Evolutionary conservation across 345 rosid species (phyloP).

Genomic region (Ricinus communis): DNA sequence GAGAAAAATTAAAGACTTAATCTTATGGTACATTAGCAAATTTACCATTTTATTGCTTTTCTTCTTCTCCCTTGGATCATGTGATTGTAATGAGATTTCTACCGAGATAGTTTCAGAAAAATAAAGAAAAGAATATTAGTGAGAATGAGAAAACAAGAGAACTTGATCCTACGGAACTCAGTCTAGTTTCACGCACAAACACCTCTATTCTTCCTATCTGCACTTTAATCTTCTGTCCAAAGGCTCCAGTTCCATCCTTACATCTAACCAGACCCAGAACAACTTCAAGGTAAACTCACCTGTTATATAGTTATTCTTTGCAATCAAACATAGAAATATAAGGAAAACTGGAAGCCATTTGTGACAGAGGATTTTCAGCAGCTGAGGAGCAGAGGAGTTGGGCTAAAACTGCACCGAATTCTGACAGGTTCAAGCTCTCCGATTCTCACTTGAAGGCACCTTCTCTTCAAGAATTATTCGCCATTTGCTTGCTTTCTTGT

Average conservation of each 20-base stretch:
- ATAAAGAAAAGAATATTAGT: neutral
- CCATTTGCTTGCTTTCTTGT: neutral
- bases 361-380: neutral
- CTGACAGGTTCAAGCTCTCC: constrained; percentile 4
- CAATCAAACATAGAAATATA: neutral
- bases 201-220: constrained; percentile 8
- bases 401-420: neutral
- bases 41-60: neutral
- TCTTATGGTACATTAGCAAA: neutral
- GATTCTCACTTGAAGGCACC: neutral
- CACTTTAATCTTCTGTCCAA: neutral
- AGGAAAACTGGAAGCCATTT: constrained; percentile 6
- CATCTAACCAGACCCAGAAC: neutral
- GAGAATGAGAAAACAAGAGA: constrained; percentile 8
- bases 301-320: too few species aligned
- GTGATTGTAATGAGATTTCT: too few species aligned
- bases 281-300: too few species aligned
- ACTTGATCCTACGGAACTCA: constrained; percentile 11
- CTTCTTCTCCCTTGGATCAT: neutral
- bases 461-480: neutral
- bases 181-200: neutral
- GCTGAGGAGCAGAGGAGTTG: neutral
- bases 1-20: neutral
- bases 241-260: neutral
- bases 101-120: neutral